phyloP scores from a whole-genome alignment of 2,329 filamentous ascomycete genomes.

The Westerdykella sp. region DNA sequence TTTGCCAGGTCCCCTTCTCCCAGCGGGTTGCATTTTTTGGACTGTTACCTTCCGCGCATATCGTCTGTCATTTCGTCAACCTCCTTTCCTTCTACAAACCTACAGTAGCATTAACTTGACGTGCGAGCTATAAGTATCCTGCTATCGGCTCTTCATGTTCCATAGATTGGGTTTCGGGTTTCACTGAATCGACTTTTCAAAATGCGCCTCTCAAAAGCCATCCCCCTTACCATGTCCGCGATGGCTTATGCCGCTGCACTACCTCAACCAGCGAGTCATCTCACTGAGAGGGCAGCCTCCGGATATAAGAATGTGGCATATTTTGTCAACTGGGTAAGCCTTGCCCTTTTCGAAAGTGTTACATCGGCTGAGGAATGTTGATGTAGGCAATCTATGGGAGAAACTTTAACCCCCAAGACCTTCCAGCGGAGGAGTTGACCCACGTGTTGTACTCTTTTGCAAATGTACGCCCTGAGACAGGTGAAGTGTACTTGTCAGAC shows the following conservation, averaged over 20 bases:
- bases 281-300: conserved; percentile 14
- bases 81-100: conserved; percentile 3
- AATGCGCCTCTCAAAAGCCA: conserved; percentile 18
- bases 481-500: conserved; percentile 52
- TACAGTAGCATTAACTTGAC: conserved; percentile 3
- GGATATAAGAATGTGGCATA: conserved; percentile 65
- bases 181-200: conserved; percentile 7
- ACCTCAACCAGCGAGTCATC: conserved; percentile 12
- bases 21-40: conserved; percentile 21
- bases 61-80: conserved; percentile 1
- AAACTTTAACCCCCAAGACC: conserved; percentile 76
- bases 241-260: conserved; percentile 19
- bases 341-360: not conserved
- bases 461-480: conserved; percentile 67
- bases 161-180: conserved; percentile 4
- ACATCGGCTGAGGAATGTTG: not conserved
- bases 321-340: conserved; percentile 60
- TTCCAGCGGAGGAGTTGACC: conserved; percentile 74
- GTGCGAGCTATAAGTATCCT: conserved; percentile 14
- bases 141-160: conserved; percentile 6
- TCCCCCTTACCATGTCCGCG: conserved; percentile 15
- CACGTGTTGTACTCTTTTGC: conserved; percentile 90
- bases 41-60: conserved; percentile 18
- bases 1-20: conserved; percentile 9
- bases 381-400: conserved; percentile 73